Conservation (phyloP, 495 filamentous ascomycete genomes). For the Lentithecium fluviatile region DNA sequence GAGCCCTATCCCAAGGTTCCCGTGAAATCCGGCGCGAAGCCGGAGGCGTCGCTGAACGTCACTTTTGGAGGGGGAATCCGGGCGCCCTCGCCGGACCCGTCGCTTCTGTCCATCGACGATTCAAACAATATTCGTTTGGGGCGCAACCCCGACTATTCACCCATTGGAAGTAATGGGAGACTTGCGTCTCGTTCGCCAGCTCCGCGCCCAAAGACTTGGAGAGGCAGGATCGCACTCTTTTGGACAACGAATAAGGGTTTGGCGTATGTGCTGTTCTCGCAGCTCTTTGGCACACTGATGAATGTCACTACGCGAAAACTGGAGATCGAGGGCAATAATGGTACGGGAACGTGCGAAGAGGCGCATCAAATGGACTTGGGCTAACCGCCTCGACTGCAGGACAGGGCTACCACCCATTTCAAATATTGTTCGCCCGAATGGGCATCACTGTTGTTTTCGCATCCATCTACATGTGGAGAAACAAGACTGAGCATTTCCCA, state of each 20-base stretch:
- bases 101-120: slow-evolving; percentile 42
- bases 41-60: slow-evolving; percentile 25
- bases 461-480: slow-evolving; percentile 73
- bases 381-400: slow-evolving; percentile 33
- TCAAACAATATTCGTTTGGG: slow-evolving; percentile 33
- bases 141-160: slow-evolving; percentile 22
- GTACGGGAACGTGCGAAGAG: neutral
- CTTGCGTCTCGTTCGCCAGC: slow-evolving; percentile 34
- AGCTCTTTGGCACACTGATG: slow-evolving; percentile 87
- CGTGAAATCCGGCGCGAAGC: slow-evolving; percentile 26
- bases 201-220: slow-evolving; percentile 29
- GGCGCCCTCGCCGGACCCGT: slow-evolving; percentile 38
- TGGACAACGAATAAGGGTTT: slow-evolving; percentile 67
- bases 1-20: slow-evolving; percentile 8
- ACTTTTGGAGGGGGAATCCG: slow-evolving; percentile 28
- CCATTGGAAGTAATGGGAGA: slow-evolving; percentile 7
- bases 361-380: neutral
- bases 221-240: slow-evolving; percentile 30
- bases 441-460: slow-evolving; percentile 67
- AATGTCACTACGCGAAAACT: slow-evolving; percentile 78
- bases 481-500: slow-evolving; percentile 64
- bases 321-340: slow-evolving; percentile 64
- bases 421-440: slow-evolving; percentile 87
- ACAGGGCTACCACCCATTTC: slow-evolving; percentile 77
- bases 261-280: slow-evolving; percentile 68